These are phyloP conservation scores for Heliamphora ciliata DNA, from an alignment of 179 eudicot genomes.

Conservation along the genomic window DNA sequence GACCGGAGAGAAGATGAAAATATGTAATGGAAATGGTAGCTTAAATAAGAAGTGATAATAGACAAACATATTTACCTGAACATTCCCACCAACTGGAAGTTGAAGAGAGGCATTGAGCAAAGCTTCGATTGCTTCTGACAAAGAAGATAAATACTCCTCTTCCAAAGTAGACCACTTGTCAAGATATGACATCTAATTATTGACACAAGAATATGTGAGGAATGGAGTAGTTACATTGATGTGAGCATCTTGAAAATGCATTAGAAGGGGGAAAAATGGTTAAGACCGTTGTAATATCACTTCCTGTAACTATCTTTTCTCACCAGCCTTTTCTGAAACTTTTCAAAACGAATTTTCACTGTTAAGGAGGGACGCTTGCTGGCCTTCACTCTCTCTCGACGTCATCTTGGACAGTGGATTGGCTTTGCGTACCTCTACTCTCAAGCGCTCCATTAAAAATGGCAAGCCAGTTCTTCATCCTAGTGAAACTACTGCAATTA, in stretches of 20 bases:
- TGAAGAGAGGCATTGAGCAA: constrained; percentile 50
- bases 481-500: neutral
- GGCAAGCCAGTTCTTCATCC: neutral
- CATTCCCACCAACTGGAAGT: constrained; percentile 57
- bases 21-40: constrained; percentile 5
- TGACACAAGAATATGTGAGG: constrained; percentile 7
- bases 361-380: too few relatives aligned
- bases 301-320: neutral
- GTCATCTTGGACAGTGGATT: neutral
- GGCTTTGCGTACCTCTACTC: neutral
- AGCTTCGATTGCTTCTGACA: constrained; percentile 42
- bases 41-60: neutral
- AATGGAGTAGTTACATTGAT: constrained; percentile 6
- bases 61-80: constrained; percentile 35
- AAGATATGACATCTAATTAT: constrained; percentile 49
- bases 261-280: neutral
- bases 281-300: neutral
- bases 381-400: too few relatives aligned
- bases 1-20: neutral
- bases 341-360: too few relatives aligned
- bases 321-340: too few relatives aligned
- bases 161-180: constrained; percentile 68
- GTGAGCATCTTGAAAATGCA: neutral
- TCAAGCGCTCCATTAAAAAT: neutral
- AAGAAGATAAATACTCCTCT: constrained; percentile 49